phyloP scores from a whole-genome alignment of 139 green algal species.

The Marvania coccoides region DNA sequence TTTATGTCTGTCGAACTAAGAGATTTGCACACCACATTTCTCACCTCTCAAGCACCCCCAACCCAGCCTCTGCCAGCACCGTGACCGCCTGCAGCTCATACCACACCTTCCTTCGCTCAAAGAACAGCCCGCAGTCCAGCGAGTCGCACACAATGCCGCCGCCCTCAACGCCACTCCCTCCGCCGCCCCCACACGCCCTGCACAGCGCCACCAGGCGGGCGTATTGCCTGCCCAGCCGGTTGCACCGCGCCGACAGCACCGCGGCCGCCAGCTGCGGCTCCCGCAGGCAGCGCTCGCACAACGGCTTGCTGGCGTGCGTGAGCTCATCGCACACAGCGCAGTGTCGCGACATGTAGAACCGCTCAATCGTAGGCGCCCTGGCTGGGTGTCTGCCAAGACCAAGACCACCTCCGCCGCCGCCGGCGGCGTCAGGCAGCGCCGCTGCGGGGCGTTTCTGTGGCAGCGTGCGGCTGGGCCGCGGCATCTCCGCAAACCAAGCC shows the following conservation, averaged over 20 bases:
- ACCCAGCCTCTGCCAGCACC: slow-evolving; percentile 34
- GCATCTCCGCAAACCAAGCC: slow-evolving; percentile 81
- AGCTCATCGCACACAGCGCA: slow-evolving; percentile 85
- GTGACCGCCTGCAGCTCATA: slow-evolving; percentile 38
- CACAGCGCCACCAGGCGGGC: slow-evolving; percentile 62
- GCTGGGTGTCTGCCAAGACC: background rate
- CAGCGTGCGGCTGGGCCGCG: slow-evolving; percentile 51
- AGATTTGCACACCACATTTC: background rate
- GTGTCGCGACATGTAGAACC: slow-evolving; percentile 87
- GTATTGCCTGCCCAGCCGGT: slow-evolving; percentile 52
- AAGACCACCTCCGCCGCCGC: background rate
- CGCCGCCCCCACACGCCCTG: slow-evolving; percentile 67
- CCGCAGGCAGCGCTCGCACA: slow-evolving; percentile 56
- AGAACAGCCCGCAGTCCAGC: slow-evolving; percentile 87
- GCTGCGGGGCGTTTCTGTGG: slow-evolving; percentile 70
- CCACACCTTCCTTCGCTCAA: slow-evolving; percentile 72
- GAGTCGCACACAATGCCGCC: slow-evolving; percentile 74
- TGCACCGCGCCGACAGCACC: slow-evolving; percentile 41
- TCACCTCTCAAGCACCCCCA: slow-evolving; percentile 18
- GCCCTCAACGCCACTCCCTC: slow-evolving; percentile 10
- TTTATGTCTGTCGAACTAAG: too few species aligned
- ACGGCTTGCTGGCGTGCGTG: slow-evolving; percentile 50
- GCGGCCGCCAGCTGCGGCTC: slow-evolving; percentile 40
- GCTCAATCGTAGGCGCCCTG: slow-evolving; percentile 52
- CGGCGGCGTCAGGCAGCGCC: slow-evolving; percentile 11